These are phyloP conservation scores for Nyctanthes arbortristis DNA, from an alignment of 257 asterid genomes.

Conservation along the genomic window DNA sequence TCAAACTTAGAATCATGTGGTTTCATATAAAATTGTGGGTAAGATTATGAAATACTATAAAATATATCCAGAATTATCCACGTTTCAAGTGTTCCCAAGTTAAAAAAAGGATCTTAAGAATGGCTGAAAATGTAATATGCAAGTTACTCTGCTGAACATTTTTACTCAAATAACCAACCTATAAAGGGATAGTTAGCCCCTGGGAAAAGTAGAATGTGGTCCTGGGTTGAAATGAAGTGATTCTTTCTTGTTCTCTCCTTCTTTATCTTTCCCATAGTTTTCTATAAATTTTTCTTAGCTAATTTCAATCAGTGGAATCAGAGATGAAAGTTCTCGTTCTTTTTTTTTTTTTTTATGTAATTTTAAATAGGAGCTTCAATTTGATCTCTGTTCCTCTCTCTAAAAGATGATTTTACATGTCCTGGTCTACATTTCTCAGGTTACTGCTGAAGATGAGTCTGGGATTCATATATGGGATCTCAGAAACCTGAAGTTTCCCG, in stretches of 20 bases:
- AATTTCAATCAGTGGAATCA: neutral
- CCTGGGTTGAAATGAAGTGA: neutral
- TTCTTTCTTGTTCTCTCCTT: neutral
- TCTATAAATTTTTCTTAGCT: neutral
- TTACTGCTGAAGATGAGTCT: constrained; percentile 95
- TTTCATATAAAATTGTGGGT: neutral
- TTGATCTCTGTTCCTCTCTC: neutral
- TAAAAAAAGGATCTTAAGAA: neutral
- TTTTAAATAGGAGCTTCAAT: neutral
- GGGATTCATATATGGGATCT: constrained; percentile 96
- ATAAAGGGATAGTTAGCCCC: neutral
- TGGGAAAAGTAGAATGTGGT: neutral
- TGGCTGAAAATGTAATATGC: neutral
- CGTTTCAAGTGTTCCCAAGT: neutral
- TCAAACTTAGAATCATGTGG: neutral
- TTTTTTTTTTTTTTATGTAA: neutral
- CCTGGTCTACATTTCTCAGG: constrained; percentile 47
- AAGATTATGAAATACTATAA: neutral
- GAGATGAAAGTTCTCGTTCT: neutral
- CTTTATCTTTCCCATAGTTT: neutral
- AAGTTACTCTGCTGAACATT: neutral
- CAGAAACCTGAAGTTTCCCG: constrained; percentile 72
- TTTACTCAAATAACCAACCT: neutral
- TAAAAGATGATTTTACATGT: constrained; percentile 13
- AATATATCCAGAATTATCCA: neutral